These are phyloP conservation scores for Luzula sylvatica DNA, from an alignment of 176 grass and related monocot genomes.

Conservation along the genomic window DNA sequence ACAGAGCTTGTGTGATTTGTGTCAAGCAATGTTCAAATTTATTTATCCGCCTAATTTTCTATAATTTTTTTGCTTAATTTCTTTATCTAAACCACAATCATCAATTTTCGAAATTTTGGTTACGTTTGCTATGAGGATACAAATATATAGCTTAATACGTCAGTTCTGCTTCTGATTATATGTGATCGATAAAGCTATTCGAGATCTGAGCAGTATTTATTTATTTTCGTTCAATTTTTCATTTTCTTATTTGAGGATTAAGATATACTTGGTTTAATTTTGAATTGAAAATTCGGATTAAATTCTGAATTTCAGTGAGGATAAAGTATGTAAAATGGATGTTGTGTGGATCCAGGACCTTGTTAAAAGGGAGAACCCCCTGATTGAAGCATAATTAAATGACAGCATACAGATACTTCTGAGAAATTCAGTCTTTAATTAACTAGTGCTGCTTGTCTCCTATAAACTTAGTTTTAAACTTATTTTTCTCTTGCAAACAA, in stretches of 20 bases:
- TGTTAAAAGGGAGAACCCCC: conserved; percentile 14
- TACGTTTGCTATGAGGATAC: conserved; percentile 26
- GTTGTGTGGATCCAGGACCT: conserved; percentile 2
- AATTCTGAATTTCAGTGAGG: not conserved
- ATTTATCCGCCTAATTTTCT: too few relatives aligned
- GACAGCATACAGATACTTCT: conserved; percentile 23
- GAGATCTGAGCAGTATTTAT: not conserved
- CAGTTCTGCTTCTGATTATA: conserved; percentile 35
- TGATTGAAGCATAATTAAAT: conserved; percentile 11
- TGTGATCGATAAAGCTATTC: conserved; percentile 27
- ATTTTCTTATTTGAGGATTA: too few relatives aligned
- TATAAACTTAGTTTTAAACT: too few relatives aligned
- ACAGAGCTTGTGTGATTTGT: conserved; percentile 17
- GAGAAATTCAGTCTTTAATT: not conserved
- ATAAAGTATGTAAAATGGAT: conserved; percentile 4
- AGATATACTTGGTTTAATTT: not conserved
- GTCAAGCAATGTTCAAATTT: conserved; percentile 17
- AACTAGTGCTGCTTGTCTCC: too few relatives aligned
- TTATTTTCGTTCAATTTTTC: too few relatives aligned
- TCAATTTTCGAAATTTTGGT: too few relatives aligned
- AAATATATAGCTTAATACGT: conserved; percentile 21
- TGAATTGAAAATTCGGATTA: too few relatives aligned
- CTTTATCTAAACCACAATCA: conserved; percentile 20
- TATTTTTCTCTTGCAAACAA: too few relatives aligned
- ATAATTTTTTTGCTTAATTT: conserved; percentile 26